phyloP scores from a whole-genome alignment of 2,329 filamentous ascomycete genomes.

The Trichophyton verrucosum region DNA sequence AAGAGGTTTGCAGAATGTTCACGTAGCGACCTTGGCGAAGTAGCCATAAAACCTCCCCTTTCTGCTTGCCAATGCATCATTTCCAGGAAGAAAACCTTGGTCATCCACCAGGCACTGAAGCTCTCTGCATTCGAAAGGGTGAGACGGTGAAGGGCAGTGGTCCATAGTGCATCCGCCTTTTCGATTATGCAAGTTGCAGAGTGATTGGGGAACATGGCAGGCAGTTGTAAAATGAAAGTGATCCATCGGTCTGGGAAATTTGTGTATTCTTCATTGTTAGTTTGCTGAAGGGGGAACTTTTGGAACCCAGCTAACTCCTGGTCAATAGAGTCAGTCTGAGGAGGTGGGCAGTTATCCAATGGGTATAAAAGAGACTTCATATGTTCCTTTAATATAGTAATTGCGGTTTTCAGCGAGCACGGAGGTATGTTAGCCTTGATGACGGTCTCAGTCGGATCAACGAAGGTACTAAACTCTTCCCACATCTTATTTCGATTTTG shows the following conservation, averaged over 20 bases:
- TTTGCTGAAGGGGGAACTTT: slow-evolving; percentile 26
- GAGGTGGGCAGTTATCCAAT: slow-evolving; percentile 23
- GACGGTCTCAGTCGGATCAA: slow-evolving; percentile 31
- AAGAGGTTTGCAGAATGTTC: slow-evolving; percentile 5
- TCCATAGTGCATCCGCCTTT: slow-evolving; percentile 34
- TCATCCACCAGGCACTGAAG: slow-evolving; percentile 49
- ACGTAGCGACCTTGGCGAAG: slow-evolving; percentile 28
- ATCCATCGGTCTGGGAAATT: slow-evolving; percentile 40
- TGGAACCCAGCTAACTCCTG: slow-evolving; percentile 22
- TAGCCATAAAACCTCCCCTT: slow-evolving; percentile 72
- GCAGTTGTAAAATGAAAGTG: slow-evolving; percentile 32
- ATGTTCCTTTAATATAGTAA: slow-evolving; percentile 34
- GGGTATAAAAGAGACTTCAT: slow-evolving; percentile 33
- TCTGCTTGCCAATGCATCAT: slow-evolving; percentile 85
- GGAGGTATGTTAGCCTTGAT: slow-evolving; percentile 30
- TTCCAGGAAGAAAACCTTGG: slow-evolving; percentile 90
- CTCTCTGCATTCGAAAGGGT: slow-evolving; percentile 35
- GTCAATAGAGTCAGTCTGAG: slow-evolving; percentile 25
- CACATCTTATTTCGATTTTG: slow-evolving; percentile 94
- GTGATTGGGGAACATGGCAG: slow-evolving; percentile 30
- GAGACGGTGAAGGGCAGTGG: slow-evolving; percentile 32
- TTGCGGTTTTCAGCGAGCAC: slow-evolving; percentile 25
- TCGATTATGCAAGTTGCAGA: slow-evolving; percentile 34
- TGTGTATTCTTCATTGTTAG: slow-evolving; percentile 27
- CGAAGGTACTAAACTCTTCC: slow-evolving; percentile 53